Percentiles rank a stretch among this genome's conserved stretches.
phyloP scores from a whole-genome alignment of 176 grass and related monocot species.

The Elymus sibiricus region DNA sequence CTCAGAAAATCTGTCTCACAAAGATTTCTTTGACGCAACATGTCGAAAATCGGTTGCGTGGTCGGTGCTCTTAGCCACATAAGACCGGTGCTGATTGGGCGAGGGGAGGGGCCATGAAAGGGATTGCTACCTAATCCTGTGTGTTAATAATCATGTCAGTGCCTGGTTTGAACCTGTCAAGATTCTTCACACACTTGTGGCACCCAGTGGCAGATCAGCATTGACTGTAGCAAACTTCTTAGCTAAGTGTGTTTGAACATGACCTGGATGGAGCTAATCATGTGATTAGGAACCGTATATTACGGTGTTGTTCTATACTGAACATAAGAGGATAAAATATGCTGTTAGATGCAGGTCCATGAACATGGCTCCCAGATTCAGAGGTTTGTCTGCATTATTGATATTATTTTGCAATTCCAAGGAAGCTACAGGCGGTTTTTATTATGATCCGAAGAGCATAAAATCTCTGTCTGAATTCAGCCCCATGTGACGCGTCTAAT shows the following conservation, averaged over 20 bases:
- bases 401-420: too few relatives aligned
- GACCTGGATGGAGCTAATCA: neutral
- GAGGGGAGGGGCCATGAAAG: constrained; percentile 4
- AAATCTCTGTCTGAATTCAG: neutral
- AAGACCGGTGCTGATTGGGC: neutral
- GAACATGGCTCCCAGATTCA: neutral
- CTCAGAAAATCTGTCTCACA: constrained; percentile 1
- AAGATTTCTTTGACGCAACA: constrained; percentile 17
- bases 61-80: constrained; percentile 17
- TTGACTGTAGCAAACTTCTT: neutral
- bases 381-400: neutral
- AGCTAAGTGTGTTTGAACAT: neutral
- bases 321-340: neutral
- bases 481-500: neutral
- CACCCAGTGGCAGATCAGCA: neutral
- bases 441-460: neutral
- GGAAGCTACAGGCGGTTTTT: neutral
- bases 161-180: constrained; percentile 19
- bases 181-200: constrained; percentile 20
- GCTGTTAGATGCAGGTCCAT: neutral
- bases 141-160: constrained; percentile 6
- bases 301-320: neutral
- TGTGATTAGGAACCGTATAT: neutral
- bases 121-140: constrained; percentile 19
- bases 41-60: neutral